A percentile compares a stretch with the other conserved stretches of the same genome.
phyloP scores from a whole-genome alignment of 2,329 filamentous ascomycete species.

The Calonectria henricotiae region DNA sequence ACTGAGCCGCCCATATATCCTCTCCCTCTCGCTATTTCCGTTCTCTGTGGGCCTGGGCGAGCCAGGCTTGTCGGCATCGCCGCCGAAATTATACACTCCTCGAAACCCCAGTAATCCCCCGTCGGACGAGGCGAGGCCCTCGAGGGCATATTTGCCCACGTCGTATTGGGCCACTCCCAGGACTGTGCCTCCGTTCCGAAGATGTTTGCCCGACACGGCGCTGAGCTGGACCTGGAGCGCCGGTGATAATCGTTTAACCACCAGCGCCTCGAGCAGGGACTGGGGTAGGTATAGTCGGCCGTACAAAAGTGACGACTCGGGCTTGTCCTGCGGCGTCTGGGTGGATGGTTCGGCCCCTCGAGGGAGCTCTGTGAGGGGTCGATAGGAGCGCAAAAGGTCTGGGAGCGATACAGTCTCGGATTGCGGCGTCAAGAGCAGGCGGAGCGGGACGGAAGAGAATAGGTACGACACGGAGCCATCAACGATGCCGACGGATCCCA shows the following conservation, averaged over 20 bases:
- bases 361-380: conserved; percentile 79
- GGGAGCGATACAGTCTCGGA: conserved; percentile 85
- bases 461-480: conserved; percentile 98
- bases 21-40: conserved; percentile 66
- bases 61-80: conserved; percentile 68
- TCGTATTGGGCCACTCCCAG: conserved; percentile 86
- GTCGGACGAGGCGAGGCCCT: conserved; percentile 93
- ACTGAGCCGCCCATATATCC: conserved; percentile 86
- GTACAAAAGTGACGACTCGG: conserved; percentile 76
- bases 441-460: conserved; percentile 88
- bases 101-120: conserved; percentile 90
- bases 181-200: conserved; percentile 84
- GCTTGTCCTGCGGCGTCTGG: conserved; percentile 53
- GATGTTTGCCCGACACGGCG: conserved; percentile 80
- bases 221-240: conserved; percentile 86
- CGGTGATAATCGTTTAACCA: conserved; percentile 84
- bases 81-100: conserved; percentile 95
- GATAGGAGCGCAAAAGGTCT: conserved; percentile 86
- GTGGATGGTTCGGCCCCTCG: conserved; percentile 49
- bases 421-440: conserved; percentile 75
- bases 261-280: conserved; percentile 88
- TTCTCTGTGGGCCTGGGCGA: conserved; percentile 43
- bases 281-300: conserved; percentile 87
- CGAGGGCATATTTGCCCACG: conserved; percentile 87
- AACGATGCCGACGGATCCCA: conserved; percentile 91